A percentile compares a stretch with the other conserved stretches of the same genome.
These are phyloP conservation scores for Eucalyptus tenuipes DNA, from an alignment of 345 rosid genomes.

Conservation along the genomic window DNA sequence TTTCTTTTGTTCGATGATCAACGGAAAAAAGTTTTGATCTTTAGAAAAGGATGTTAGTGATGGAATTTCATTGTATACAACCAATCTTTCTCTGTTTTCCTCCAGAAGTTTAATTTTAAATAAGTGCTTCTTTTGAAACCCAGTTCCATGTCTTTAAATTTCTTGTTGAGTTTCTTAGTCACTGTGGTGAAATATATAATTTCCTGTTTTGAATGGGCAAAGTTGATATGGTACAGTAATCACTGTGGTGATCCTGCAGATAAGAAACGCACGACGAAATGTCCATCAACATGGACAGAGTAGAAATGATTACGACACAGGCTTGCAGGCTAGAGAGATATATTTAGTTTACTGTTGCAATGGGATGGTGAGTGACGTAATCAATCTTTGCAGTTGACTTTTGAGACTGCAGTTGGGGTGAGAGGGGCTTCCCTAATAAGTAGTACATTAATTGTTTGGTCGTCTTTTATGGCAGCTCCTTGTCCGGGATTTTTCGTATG, in stretches of 20 bases:
- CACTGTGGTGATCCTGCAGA: not conserved
- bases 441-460: not conserved
- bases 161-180: not conserved
- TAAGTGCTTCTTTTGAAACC: not conserved
- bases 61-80: not conserved
- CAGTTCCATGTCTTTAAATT: not conserved
- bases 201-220: not conserved
- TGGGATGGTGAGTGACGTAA: not conserved
- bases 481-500: not conserved
- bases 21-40: not conserved
- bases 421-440: not conserved
- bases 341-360: not conserved
- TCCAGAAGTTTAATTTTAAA: not conserved
- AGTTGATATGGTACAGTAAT: not conserved
- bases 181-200: not conserved
- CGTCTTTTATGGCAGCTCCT: not conserved
- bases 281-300: not conserved
- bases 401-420: not conserved
- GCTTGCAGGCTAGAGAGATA: not conserved
- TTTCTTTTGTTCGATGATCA: not conserved
- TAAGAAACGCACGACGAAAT: not conserved
- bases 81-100: not conserved
- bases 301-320: not conserved
- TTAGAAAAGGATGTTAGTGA: not conserved
- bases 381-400: no score